Conservation (phyloP, 2,329 filamentous ascomycete species). For the Aspergillus amoenus region DNA sequence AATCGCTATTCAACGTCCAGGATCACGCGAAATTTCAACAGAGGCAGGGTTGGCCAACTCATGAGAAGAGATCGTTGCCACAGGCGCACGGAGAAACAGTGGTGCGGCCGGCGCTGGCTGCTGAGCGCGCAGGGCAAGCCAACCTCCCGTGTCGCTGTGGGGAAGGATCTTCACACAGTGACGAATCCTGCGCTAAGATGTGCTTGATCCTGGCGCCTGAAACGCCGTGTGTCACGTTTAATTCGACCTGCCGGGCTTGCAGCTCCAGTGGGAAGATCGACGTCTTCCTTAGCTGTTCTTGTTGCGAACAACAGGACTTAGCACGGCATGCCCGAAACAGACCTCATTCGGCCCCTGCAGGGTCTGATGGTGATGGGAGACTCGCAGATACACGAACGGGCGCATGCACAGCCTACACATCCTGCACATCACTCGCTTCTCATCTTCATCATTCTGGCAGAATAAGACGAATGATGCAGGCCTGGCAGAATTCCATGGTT, state of each 20-base stretch:
- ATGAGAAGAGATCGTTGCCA: neutral
- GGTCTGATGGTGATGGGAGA: too few relatives aligned
- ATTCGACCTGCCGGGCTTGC: neutral
- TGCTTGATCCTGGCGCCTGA: neutral
- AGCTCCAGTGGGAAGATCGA: neutral
- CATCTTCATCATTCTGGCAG: neutral
- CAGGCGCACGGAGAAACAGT: neutral
- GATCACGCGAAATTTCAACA: neutral
- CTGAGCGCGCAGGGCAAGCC: neutral
- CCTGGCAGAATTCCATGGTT: too few relatives aligned
- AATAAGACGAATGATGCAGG: neutral
- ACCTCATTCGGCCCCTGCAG: neutral
- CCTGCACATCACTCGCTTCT: too few relatives aligned
- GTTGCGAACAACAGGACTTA: too few relatives aligned
- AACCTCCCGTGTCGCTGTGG: neutral
- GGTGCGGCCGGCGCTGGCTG: conserved; percentile 3
- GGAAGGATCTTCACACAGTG: conserved; percentile 6
- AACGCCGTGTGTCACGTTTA: conserved; percentile 3
- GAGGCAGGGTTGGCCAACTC: too few relatives aligned
- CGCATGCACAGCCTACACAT: too few relatives aligned
- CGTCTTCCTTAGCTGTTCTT: neutral
- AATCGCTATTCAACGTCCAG: too few relatives aligned
- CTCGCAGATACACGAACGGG: too few relatives aligned
- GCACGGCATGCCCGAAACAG: neutral
- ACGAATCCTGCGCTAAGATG: conserved; percentile 4